Conservation (phyloP, 2,329 filamentous ascomycete genomes). For the Penicillium freii region DNA sequence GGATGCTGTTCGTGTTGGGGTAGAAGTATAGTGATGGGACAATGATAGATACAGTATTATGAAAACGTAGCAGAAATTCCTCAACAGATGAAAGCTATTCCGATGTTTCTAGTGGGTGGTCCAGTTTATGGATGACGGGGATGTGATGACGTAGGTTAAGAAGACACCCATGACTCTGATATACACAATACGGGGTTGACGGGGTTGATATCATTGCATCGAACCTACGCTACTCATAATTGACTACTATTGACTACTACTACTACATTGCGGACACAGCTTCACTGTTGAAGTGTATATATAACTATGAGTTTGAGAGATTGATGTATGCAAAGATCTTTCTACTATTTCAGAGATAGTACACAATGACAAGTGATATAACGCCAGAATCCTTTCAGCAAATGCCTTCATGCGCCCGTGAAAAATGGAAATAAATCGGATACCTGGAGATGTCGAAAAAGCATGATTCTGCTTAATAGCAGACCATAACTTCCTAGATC, state of each 20-base stretch:
- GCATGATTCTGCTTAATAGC: not conserved
- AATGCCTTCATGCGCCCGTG: constrained; percentile 13
- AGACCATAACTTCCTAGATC: not conserved
- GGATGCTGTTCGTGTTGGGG: not conserved
- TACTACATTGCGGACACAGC: not conserved
- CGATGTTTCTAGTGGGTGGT: not conserved
- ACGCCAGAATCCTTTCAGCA: constrained; percentile 11
- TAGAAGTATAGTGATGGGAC: not conserved
- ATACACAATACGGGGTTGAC: not conserved
- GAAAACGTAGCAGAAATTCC: not conserved
- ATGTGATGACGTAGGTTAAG: constrained; percentile 25
- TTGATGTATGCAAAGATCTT: constrained; percentile 1
- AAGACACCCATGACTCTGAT: not conserved
- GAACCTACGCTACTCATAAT: not conserved
- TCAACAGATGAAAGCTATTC: not conserved
- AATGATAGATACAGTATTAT: not conserved
- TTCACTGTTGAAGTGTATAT: not conserved
- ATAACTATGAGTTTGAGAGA: not conserved
- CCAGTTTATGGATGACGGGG: constrained; percentile 6
- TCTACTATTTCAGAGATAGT: not conserved
- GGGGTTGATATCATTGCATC: not conserved
- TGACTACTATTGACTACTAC: too few species aligned
- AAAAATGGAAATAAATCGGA: constrained; percentile 1
- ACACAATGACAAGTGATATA: constrained; percentile 1
- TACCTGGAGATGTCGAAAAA: not conserved